Base-by-base conservation (phyloP, 352 stramenopile species). In the Phytophthora idaei region DNA sequence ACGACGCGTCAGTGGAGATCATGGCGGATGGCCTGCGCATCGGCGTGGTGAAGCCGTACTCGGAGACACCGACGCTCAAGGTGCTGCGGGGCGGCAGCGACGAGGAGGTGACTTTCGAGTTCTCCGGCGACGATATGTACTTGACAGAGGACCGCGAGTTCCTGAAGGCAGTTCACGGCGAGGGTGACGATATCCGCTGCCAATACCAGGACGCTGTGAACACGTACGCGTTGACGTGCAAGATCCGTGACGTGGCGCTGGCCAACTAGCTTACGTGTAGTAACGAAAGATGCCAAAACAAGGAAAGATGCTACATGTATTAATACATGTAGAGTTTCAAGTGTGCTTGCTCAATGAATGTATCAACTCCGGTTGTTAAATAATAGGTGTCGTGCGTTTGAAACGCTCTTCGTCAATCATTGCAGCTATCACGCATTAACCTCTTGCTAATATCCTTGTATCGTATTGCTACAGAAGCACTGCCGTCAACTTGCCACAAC, bases 141-240 rank as follows among this genome's bases (percentile, higher is more conserved):
- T 57, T 81, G 68, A 76, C 73, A 21, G 73, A 74, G 58, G 62
- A 80, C 57, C 51, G 55, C 5, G 69, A 77, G 61, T 80, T 80
- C 59, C 56, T 78, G 8, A 65, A 73, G 47, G 73, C 73, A 1
- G 48, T 81, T 39, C 53, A 64, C 10, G 66, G 66, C 9, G 51
- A 77, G 17, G 48, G 61, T 15, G 53, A 64, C 7, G 58, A 71
- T 31, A 72, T 81, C 29, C 57, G 58, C 34, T 77, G 65, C 47
- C 57, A 75, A 32, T 78, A 78, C 59, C 36, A 59, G 27, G 60
- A 76, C 59, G 66, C 65, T 7, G 57, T 78, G 11, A 75, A 75
- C 69, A 78, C 69, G 48, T 81, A 81, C 66, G 63, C 69, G 46
- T 31, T 81, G 32, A 80, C 69, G 55, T 80, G 73, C 62, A 76